These are phyloP conservation scores for Salix dunnii DNA, from an alignment of 345 rosid species.

Conservation along the genomic window DNA sequence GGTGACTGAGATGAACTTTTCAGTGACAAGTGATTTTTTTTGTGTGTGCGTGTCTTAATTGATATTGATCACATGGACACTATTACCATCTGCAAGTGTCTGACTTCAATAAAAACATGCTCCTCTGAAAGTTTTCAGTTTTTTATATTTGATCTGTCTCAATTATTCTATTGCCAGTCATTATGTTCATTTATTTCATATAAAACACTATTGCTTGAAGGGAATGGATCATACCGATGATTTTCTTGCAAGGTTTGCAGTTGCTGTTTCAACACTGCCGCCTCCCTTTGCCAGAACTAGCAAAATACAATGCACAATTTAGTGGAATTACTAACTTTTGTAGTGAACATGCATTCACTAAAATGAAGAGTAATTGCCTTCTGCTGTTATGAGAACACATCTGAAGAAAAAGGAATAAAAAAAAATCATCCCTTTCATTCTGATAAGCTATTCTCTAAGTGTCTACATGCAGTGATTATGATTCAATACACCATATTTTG, in stretches of 20 bases:
- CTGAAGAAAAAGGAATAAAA: not conserved
- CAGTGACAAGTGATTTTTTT: not conserved
- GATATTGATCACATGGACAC: not conserved
- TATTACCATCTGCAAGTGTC: not conserved
- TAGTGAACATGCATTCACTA: not conserved
- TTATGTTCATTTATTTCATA: not conserved
- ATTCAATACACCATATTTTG: not conserved
- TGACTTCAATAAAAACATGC: not conserved
- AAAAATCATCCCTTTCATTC: not conserved
- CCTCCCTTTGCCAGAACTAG: constrained; percentile 86
- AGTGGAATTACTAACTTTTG: not conserved
- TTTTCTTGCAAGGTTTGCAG: constrained; percentile 69
- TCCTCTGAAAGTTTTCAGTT: not conserved
- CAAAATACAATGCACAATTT: constrained; percentile 21
- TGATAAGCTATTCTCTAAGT: not conserved
- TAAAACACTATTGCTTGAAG: not conserved
- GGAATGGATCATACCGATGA: constrained; percentile 52
- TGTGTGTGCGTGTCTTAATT: not conserved
- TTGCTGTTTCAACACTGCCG: constrained; percentile 62
- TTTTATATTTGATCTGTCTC: not conserved
- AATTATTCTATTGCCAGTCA: not conserved
- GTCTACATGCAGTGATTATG: not conserved
- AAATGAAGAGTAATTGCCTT: not conserved
- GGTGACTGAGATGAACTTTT: not conserved
- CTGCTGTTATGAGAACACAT: not conserved